Evolutionary conservation across 768 basidiomycete genomes (phyloP).

Genomic region (Phaffia tasmanica): DNA sequence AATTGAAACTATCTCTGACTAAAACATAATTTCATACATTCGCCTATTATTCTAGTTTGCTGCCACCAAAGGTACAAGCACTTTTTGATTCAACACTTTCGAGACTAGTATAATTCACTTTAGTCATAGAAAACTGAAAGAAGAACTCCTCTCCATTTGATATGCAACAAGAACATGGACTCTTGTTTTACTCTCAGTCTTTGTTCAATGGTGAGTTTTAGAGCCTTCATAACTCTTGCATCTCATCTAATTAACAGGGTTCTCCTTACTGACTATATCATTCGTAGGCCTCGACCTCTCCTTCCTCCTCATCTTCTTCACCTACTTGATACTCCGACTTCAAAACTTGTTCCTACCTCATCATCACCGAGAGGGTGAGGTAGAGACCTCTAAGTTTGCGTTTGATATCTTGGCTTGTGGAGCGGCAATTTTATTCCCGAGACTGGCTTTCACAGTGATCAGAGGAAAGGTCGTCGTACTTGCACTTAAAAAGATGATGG

Average conservation of each 20-base stretch:
- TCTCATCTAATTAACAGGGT: not conserved
- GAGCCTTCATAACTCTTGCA: not conserved
- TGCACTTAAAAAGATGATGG: slow-evolving; percentile 18
- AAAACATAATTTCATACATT: too few species aligned
- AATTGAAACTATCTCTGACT: too few species aligned
- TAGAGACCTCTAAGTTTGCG: slow-evolving; percentile 47
- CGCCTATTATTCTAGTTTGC: too few species aligned
- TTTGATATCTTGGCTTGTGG: slow-evolving; percentile 78
- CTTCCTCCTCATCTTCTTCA: slow-evolving; percentile 55
- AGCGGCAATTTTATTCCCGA: slow-evolving; percentile 73
- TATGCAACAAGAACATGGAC: slow-evolving; percentile 7
- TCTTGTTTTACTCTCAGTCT: slow-evolving; percentile 16
- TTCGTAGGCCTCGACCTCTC: slow-evolving; percentile 15
- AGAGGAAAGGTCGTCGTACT: slow-evolving; percentile 17
- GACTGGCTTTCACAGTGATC: slow-evolving; percentile 41
- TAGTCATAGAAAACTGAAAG: too few species aligned
- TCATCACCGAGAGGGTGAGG: slow-evolving; percentile 43
- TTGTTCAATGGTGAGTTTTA: slow-evolving; percentile 16
- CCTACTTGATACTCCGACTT: slow-evolving; percentile 55
- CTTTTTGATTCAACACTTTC: too few species aligned
- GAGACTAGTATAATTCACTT: too few species aligned
- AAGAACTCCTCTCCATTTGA: too few species aligned
- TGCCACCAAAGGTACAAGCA: too few species aligned
- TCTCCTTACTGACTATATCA: too few species aligned
- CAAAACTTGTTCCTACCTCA: slow-evolving; percentile 41